Percentiles rank a stretch among this genome's conserved stretches.
phyloP scores from a whole-genome alignment of 179 eudicot species.

The Amaranthus tricolor region DNA sequence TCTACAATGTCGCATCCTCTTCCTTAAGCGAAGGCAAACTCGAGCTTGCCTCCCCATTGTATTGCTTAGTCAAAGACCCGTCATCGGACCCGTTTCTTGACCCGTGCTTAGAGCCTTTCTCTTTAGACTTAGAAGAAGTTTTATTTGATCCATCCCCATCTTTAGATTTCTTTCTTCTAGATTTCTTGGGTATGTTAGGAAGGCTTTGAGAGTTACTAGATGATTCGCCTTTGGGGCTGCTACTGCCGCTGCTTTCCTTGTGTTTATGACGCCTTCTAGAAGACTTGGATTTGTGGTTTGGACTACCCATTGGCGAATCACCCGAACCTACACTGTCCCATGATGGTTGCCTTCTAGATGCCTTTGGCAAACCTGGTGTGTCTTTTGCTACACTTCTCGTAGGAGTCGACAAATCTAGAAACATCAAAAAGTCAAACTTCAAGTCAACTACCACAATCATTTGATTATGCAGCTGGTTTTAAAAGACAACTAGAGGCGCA shows the following conservation, averaged over 20 bases:
- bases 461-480: no score
- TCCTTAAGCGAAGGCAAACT: slow-evolving; percentile 25
- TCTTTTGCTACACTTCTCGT: slow-evolving; percentile 13
- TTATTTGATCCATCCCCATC: slow-evolving; percentile 42
- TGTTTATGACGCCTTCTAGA: slow-evolving; percentile 37
- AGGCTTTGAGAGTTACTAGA: slow-evolving; percentile 19
- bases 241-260: slow-evolving; percentile 20
- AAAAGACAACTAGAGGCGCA: no score
- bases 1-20: slow-evolving; percentile 25
- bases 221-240: slow-evolving; percentile 30
- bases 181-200: slow-evolving; percentile 48
- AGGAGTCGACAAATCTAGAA: neutral
- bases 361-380: slow-evolving; percentile 33
- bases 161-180: slow-evolving; percentile 56
- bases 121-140: slow-evolving; percentile 26
- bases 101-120: slow-evolving; percentile 21
- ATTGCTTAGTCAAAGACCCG: slow-evolving; percentile 24
- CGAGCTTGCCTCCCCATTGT: slow-evolving; percentile 14
- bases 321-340: slow-evolving; percentile 22
- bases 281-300: slow-evolving; percentile 34
- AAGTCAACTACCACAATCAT: no score
- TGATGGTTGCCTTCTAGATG: slow-evolving; percentile 44
- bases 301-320: slow-evolving; percentile 36
- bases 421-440: no score
- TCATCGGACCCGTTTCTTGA: slow-evolving; percentile 32